Conservation (phyloP, 2,329 filamentous ascomycete species). For the Trichoderma sp. region DNA sequence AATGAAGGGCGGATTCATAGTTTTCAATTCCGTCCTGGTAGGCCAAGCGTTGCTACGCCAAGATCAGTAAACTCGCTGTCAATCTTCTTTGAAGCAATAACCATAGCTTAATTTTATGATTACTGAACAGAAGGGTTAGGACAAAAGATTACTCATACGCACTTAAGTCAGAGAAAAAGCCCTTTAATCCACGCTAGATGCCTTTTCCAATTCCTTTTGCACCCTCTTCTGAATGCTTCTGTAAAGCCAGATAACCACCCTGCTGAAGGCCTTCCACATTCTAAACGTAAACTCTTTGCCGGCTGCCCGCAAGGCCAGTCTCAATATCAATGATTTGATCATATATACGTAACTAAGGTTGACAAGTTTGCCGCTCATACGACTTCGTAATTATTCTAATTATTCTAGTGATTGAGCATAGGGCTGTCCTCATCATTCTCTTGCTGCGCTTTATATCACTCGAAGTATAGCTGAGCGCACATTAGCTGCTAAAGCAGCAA, state of each 20-base stretch:
- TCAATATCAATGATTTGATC: conserved; percentile 51
- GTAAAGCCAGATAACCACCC: conserved; percentile 66
- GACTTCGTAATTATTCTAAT: too few species aligned
- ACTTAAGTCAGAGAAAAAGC: conserved; percentile 50
- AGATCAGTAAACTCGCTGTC: conserved; percentile 17
- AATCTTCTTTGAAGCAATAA: neutral
- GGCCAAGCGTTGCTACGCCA: conserved; percentile 49
- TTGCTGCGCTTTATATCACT: neutral
- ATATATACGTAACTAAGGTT: too few species aligned
- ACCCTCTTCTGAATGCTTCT: conserved; percentile 67
- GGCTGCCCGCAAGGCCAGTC: conserved; percentile 61
- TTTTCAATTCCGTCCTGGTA: conserved; percentile 51
- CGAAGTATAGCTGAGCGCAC: neutral
- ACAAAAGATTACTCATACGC: conserved; percentile 34
- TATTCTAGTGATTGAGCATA: too few species aligned
- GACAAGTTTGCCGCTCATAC: too few species aligned
- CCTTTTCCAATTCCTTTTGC: conserved; percentile 65
- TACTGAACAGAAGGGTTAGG: neutral
- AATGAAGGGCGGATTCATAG: too few species aligned
- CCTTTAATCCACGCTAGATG: conserved; percentile 50
- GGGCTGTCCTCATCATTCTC: too few species aligned
- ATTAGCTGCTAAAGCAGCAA: neutral
- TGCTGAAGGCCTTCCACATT: conserved; percentile 70
- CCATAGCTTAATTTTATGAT: neutral
- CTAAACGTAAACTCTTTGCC: conserved; percentile 67